Conservation (phyloP, 306 rosid genomes). For the barrel medic (Medicago truncatula) region DNA sequence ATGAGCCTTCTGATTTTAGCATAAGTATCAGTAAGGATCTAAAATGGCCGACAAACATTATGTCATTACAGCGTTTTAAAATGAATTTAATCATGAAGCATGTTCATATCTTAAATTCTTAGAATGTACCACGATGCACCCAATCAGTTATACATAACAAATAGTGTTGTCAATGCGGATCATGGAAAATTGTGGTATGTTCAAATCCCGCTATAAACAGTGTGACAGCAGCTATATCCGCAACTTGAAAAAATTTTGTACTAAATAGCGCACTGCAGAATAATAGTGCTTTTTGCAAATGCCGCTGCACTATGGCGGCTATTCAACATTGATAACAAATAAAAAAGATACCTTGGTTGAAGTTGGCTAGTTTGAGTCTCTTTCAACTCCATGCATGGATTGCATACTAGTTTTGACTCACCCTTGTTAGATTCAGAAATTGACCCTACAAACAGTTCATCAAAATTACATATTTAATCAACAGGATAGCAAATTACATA, state of each 20-base stretch:
- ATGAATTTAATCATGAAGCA: background rate
- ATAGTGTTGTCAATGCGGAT: too few relatives aligned
- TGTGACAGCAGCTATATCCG: background rate
- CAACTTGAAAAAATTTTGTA: background rate
- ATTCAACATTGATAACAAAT: background rate
- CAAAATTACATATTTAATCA: slow-evolving; percentile 1
- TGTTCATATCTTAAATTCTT: slow-evolving; percentile 12
- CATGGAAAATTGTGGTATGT: background rate
- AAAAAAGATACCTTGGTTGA: slow-evolving; percentile 39
- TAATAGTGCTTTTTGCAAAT: background rate
- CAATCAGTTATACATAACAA: background rate
- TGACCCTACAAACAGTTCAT: slow-evolving; percentile 48
- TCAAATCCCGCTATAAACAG: background rate
- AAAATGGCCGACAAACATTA: background rate
- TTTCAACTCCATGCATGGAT: slow-evolving; percentile 57
- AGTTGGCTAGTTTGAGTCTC: slow-evolving; percentile 44
- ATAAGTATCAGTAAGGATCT: background rate
- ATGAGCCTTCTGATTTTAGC: background rate
- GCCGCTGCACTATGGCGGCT: background rate
- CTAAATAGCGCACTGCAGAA: background rate
- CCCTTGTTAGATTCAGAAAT: slow-evolving; percentile 43
- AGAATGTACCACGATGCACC: background rate
- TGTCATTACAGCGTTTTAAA: background rate
- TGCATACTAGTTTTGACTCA: slow-evolving; percentile 63
- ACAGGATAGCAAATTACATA: background rate